Conservation (phyloP, 164 flowering plant species). For the Platanus orientalis region DNA sequence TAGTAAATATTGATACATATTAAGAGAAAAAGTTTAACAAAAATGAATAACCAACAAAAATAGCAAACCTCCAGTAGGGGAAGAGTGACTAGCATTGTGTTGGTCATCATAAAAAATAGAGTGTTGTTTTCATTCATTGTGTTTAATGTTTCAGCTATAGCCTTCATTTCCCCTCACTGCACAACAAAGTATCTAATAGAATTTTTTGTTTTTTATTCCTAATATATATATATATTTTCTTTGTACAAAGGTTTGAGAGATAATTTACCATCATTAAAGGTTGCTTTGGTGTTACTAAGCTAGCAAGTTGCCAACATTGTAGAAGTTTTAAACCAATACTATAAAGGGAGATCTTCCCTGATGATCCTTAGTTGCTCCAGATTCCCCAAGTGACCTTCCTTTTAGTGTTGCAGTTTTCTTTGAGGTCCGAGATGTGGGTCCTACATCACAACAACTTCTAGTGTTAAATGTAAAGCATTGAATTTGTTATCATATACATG, state of each 20-base stretch:
- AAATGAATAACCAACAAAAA: not conserved
- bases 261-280: constrained; percentile 41
- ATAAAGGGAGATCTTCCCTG: constrained; percentile 61
- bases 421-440: constrained; percentile 34
- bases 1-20: not conserved
- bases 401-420: constrained; percentile 28
- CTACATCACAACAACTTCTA: constrained; percentile 19
- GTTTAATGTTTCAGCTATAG: constrained; percentile 4
- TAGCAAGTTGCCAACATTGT: constrained; percentile 21
- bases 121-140: constrained; percentile 1
- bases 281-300: constrained; percentile 28
- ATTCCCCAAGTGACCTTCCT: constrained; percentile 31
- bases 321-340: constrained; percentile 47
- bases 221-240: too few relatives aligned
- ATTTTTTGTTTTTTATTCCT: not conserved
- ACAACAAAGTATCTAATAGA: not conserved
- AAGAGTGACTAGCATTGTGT: not conserved
- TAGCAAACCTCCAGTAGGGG: not conserved
- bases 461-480: constrained; percentile 1
- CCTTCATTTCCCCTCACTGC: not conserved
- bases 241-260: constrained; percentile 9
- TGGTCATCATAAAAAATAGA: not conserved
- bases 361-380: constrained; percentile 26
- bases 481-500: not conserved
- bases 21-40: not conserved